Base-by-base conservation (phyloP, 169 alveolate genomes). In the Hepatocystis sp. region DNA sequence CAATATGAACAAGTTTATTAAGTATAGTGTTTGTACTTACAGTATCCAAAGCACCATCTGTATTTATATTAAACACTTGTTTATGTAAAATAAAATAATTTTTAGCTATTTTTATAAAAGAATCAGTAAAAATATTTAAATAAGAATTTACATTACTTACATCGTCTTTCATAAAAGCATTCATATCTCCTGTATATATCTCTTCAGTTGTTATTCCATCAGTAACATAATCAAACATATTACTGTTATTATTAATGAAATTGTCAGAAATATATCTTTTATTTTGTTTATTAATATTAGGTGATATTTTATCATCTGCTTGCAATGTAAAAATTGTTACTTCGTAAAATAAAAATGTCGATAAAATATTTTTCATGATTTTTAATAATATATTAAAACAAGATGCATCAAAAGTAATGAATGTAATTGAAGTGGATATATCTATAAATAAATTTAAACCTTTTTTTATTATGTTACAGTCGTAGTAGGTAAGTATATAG, bases 151-250 rank as follows among this genome's bases (percentile, higher is more conserved):
- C 15, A 32, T 81, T 84, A 4, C 42, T 58, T 15, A 84, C 64
- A 17, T 81, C 78, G 23, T 81, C 49, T 42, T 63, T 81, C 47
- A 52, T 30, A 44, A 81, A 81, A n/a, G 56, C 30, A 27, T 64
- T 60, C 89, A 81, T 81, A n/a, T 81, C 89, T n/a, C 89, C 84
- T 0, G 49, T 34, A 32, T 30, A 66, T 8, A 51, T 30, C 10
- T n/a, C n/a, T n/a, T n/a, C n/a, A n/a, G n/a, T n/a, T n/a, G n/a
- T n/a, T n/a, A n/a, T 36, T 36, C 5, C 5, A 36, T 36, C 47
- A 5, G 5, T 36, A 10, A 7, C 47, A 7, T 36, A 5, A 7
- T 36, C 47, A 36, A 36, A 36, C 47, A 36, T 36, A 36, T 10
- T 10, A 36, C 47, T 36, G 47, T 5, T 10, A 36, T 36, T n/a